Conservation (phyloP, 2,329 filamentous ascomycete genomes). For the Massarina eburnea region DNA sequence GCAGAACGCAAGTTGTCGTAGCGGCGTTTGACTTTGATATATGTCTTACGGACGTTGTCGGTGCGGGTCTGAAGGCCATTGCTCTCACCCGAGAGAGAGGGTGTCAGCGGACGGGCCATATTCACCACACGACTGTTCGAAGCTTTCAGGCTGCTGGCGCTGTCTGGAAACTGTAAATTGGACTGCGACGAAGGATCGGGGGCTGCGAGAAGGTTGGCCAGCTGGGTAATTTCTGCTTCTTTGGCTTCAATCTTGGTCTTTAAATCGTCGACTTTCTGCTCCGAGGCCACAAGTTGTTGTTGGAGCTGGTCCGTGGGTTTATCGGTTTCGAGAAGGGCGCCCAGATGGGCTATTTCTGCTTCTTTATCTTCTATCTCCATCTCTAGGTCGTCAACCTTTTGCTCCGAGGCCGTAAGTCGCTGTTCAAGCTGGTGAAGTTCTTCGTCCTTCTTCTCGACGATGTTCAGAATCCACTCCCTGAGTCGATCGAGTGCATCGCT, state of each 20-base stretch:
- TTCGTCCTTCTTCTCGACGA: not conserved
- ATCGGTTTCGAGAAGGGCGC: not conserved
- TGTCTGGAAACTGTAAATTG: constrained; percentile 6
- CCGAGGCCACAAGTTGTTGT: not conserved
- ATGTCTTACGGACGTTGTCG: constrained; percentile 25
- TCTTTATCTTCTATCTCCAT: not conserved
- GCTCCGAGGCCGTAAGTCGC: not conserved
- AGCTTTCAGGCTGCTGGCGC: not conserved
- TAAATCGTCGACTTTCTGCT: no score
- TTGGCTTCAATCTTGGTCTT: no score
- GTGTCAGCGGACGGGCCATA: constrained; percentile 4
- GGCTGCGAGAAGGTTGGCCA: no score
- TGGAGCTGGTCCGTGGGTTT: not conserved
- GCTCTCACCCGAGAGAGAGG: not conserved
- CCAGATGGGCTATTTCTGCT: not conserved
- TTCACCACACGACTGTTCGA: constrained; percentile 1
- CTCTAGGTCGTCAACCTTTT: not conserved
- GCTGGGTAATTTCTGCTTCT: no score
- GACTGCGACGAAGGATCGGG: constrained; percentile 2
- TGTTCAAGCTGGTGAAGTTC: not conserved
- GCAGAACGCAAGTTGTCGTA: constrained; percentile 17
- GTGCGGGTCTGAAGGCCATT: constrained; percentile 8
- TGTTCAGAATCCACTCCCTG: not conserved
- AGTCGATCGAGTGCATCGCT: not conserved
- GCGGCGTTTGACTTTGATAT: constrained; percentile 17